phyloP scores from a whole-genome alignment of 164 flowering plant species.

The Chimonanthus salicifolius region DNA sequence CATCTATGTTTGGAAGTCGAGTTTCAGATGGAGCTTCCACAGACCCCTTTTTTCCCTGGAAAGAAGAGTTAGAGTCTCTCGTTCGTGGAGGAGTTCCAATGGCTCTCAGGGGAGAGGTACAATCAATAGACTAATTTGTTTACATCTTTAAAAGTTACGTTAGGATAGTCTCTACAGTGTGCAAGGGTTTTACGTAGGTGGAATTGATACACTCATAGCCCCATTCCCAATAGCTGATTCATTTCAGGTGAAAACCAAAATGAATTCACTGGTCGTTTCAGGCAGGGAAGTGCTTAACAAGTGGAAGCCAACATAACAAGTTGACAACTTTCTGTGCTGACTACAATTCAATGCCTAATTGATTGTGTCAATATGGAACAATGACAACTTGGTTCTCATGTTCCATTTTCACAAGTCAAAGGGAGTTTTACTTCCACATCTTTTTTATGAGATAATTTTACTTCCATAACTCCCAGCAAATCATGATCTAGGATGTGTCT shows the following conservation, averaged over 20 bases:
- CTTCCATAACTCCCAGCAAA: too few species aligned
- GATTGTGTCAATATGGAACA: too few species aligned
- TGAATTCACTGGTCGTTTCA: not conserved
- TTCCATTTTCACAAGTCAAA: too few species aligned
- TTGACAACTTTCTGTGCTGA: too few species aligned
- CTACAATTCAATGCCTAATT: too few species aligned
- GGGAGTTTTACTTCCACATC: too few species aligned
- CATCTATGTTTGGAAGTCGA: not conserved
- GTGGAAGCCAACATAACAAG: not conserved
- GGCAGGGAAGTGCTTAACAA: not conserved
- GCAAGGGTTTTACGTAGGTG: not conserved
- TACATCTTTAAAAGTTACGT: not conserved
- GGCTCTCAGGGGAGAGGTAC: constrained; percentile 98
- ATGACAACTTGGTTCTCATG: too few species aligned
- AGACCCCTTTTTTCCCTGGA: constrained; percentile 56
- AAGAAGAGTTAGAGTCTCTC: constrained; percentile 81
- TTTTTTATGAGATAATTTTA: too few species aligned
- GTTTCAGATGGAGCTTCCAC: constrained; percentile 21
- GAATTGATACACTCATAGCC: too few species aligned
- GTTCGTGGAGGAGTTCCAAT: constrained; percentile 95
- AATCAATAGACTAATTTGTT: not conserved
- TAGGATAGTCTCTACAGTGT: not conserved
- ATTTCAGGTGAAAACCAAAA: not conserved
- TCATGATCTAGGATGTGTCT: not conserved
- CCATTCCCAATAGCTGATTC: too few species aligned